These are phyloP conservation scores for Dothistroma septosporum DNA, from an alignment of 2,329 filamentous ascomycete species.

Conservation along the genomic window DNA sequence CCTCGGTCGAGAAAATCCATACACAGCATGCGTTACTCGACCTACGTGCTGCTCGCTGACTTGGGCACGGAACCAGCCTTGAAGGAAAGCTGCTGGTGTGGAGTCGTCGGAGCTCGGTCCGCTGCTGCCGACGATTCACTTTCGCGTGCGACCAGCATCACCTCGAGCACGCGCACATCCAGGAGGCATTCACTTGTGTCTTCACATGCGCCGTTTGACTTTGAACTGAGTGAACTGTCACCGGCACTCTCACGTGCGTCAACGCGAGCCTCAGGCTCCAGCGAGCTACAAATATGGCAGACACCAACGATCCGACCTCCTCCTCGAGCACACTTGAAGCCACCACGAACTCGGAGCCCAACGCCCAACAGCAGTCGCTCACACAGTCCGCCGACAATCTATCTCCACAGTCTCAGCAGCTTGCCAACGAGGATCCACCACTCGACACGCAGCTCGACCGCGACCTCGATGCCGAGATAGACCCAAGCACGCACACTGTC, in stretches of 20 bases:
- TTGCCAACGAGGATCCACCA: conserved; percentile 30
- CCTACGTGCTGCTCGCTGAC: conserved; percentile 1
- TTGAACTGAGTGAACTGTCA: conserved; percentile 17
- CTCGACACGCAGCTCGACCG: conserved; percentile 35
- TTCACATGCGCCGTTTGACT: conserved; percentile 7
- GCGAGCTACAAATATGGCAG: conserved; percentile 17
- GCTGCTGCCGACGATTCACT: conserved; percentile 1
- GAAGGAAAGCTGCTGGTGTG: conserved; percentile 1
- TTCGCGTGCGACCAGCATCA: not conserved
- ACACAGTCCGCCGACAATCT: conserved; percentile 6
- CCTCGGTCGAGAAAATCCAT: not conserved
- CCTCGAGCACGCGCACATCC: not conserved
- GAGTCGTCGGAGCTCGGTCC: not conserved
- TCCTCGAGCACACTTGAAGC: conserved; percentile 14
- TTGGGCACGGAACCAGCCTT: not conserved
- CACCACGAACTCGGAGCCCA: not conserved
- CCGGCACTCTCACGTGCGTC: conserved; percentile 11
- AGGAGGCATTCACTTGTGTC: not conserved
- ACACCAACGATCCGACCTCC: conserved; percentile 15
- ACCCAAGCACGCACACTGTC: conserved; percentile 9
- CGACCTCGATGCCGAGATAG: conserved; percentile 41
- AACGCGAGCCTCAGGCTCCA: conserved; percentile 9
- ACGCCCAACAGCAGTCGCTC: conserved; percentile 5
- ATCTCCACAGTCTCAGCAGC: conserved; percentile 14
- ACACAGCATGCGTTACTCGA: conserved; percentile 7